phyloP scores from a whole-genome alignment of 768 basidiomycete genomes.

The Mycena polygramma region DNA sequence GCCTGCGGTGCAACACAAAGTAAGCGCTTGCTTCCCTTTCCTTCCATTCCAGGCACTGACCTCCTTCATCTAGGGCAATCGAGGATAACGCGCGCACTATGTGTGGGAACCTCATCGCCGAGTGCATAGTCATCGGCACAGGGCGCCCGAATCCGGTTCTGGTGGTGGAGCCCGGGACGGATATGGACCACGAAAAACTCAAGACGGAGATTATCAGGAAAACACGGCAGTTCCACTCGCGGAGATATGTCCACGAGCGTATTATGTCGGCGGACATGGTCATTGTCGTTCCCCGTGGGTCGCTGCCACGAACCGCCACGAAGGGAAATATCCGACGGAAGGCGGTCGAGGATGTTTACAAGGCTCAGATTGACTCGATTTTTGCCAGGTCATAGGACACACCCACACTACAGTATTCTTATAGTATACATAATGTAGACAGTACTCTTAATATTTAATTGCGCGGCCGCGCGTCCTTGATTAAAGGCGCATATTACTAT shows the following conservation, averaged over 20 bases:
- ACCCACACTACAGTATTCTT: not conserved
- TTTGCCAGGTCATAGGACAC: constrained; percentile 40
- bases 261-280: constrained; percentile 76
- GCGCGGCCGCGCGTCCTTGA: no score
- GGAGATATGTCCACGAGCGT: constrained; percentile 85
- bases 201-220: constrained; percentile 81
- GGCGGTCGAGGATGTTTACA: constrained; percentile 79
- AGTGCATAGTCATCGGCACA: constrained; percentile 83
- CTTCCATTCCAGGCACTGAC: constrained; percentile 27
- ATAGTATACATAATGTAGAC: no score
- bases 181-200: constrained; percentile 67
- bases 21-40: constrained; percentile 52
- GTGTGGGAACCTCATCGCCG: constrained; percentile 74
- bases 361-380: constrained; percentile 68
- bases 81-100: constrained; percentile 80
- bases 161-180: constrained; percentile 74
- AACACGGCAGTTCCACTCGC: constrained; percentile 78
- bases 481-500: not conserved
- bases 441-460: no score
- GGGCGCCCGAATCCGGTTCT: constrained; percentile 83
- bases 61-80: constrained; percentile 63
- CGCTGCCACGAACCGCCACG: constrained; percentile 82
- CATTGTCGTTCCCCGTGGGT: constrained; percentile 72
- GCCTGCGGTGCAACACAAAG: constrained; percentile 79
- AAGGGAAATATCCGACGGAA: constrained; percentile 86